phyloP scores from a whole-genome alignment of 768 basidiomycete species.

The Trametes cinnabarina region DNA sequence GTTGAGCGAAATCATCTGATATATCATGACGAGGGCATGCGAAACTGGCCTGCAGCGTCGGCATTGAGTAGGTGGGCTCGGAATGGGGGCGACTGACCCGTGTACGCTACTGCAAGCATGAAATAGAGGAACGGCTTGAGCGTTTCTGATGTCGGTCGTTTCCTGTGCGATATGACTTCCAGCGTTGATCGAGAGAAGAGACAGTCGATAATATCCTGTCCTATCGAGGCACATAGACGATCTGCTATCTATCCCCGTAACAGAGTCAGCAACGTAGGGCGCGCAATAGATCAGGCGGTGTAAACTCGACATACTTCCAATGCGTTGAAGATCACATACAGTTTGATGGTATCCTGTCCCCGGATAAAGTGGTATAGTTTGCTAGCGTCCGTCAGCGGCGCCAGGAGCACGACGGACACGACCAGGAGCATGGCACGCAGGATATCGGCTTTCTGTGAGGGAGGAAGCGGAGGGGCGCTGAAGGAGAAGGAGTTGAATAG shows the following conservation, averaged over 20 bases:
- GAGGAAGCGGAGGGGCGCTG: slow-evolving; percentile 58
- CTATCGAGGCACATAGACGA: slow-evolving; percentile 90
- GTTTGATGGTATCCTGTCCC: slow-evolving; percentile 96
- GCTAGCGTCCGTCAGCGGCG: slow-evolving; percentile 88
- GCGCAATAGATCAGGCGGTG: not conserved
- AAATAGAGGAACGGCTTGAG: slow-evolving; percentile 86
- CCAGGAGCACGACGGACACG: slow-evolving; percentile 69
- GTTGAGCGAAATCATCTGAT: slow-evolving; percentile 91
- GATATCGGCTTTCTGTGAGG: slow-evolving; percentile 91
- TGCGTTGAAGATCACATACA: slow-evolving; percentile 99
- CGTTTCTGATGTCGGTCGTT: slow-evolving; percentile 59
- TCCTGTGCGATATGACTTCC: slow-evolving; percentile 62
- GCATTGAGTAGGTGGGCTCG: not conserved
- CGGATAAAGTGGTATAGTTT: slow-evolving; percentile 98
- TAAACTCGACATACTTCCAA: slow-evolving; percentile 84
- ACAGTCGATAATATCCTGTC: slow-evolving; percentile 96
- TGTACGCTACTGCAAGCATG: slow-evolving; percentile 76
- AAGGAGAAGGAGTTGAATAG: slow-evolving; percentile 47
- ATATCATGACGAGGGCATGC: slow-evolving; percentile 93
- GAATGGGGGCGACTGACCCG: slow-evolving; percentile 48
- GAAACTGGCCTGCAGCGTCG: slow-evolving; percentile 49
- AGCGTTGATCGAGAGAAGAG: slow-evolving; percentile 92
- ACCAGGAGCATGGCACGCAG: slow-evolving; percentile 76
- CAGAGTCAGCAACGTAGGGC: not conserved
- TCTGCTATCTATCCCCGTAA: slow-evolving; percentile 75